Base-by-base conservation (phyloP, 1,284 basidiomycete genomes). In the Naganishia albida region DNA sequence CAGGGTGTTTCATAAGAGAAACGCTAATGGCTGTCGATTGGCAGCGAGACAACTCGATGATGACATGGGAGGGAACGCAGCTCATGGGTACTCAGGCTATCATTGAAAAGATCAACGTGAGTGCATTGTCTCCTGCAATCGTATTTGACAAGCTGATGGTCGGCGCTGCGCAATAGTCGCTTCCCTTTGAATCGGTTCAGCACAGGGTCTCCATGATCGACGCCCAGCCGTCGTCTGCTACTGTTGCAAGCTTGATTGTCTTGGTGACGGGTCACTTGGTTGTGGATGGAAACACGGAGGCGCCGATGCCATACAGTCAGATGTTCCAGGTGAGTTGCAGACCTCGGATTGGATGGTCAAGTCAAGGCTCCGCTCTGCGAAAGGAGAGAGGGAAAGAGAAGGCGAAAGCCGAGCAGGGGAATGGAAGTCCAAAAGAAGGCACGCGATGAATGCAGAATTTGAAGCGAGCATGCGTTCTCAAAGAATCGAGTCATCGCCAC, bases 301-400 rank as follows among this genome's bases (percentile, higher is more conserved):
- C 91, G 73, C 85, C 90, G n/a, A 81, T 97, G 67, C 87, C 86
- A 73, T 97, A 91, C 83, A 89, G 87, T 70, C 93, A 96, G 80
- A 82, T 88, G 67, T 99, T 98, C 86, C 92, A 94, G 70, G 77
- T 79, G 68, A 73, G 77, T 72, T 3, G 4, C 28, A 3, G 23
- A 26, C n/a, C 25, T 42, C n/a, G 42, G 42, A 43, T 43, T 3
- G n/a, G 48, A 25, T 23, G 48, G 48, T 10, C 8, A 49, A 1
- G 12, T 12, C 16, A 12, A 15, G 49, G 2, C 7, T 25, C 10
- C n/a, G n/a, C n/a, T n/a, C n/a, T n/a, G 26, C 15, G 18, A 25
- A 3, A 28, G 28, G 15, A 28, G 18, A 8, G 49, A 34, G 2
- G 25, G 18, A 15, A 25, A 26, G 48, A n/a, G 28, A 28, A 7